These are phyloP conservation scores for Ophiostoma himal-ulmi DNA, from an alignment of 2,329 filamentous ascomycete genomes.

Conservation along the genomic window DNA sequence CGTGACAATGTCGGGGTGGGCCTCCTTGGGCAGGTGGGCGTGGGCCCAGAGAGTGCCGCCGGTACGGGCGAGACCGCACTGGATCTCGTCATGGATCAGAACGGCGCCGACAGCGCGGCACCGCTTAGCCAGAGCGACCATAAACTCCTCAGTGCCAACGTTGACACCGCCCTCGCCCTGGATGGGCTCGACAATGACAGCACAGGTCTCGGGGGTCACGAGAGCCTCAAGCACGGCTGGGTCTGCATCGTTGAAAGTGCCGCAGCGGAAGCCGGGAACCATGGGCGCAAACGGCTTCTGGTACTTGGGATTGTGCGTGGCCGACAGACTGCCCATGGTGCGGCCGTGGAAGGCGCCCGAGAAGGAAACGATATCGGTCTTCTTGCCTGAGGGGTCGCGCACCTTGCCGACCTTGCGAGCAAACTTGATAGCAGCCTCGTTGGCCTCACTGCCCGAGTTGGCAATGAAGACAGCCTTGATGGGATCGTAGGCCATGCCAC, in stretches of 20 bases:
- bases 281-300: slow-evolving; percentile 92
- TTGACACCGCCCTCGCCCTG: slow-evolving; percentile 95
- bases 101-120: slow-evolving; percentile 85
- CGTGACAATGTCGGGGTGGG: slow-evolving; percentile 89
- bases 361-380: slow-evolving; percentile 86
- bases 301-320: slow-evolving; percentile 96
- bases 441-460: slow-evolving; percentile 95
- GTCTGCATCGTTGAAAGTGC: slow-evolving; percentile 80
- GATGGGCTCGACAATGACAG: slow-evolving; percentile 93
- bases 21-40: slow-evolving; percentile 62
- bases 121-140: slow-evolving; percentile 72
- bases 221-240: slow-evolving; percentile 62
- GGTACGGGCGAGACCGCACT: slow-evolving; percentile 85
- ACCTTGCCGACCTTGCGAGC: slow-evolving; percentile 83
- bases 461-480: slow-evolving; percentile 81
- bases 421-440: slow-evolving; percentile 97
- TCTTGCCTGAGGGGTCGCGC: slow-evolving; percentile 62
- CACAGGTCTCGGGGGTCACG: slow-evolving; percentile 80
- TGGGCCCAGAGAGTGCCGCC: slow-evolving; percentile 83
- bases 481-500: slow-evolving; percentile 59
- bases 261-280: slow-evolving; percentile 87
- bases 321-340: slow-evolving; percentile 91
- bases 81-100: slow-evolving; percentile 93
- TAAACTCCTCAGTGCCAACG: slow-evolving; percentile 74
- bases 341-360: slow-evolving; percentile 89